phyloP scores from a whole-genome alignment of 2,329 filamentous ascomycete species.

The Tolypocladium nubicola region DNA sequence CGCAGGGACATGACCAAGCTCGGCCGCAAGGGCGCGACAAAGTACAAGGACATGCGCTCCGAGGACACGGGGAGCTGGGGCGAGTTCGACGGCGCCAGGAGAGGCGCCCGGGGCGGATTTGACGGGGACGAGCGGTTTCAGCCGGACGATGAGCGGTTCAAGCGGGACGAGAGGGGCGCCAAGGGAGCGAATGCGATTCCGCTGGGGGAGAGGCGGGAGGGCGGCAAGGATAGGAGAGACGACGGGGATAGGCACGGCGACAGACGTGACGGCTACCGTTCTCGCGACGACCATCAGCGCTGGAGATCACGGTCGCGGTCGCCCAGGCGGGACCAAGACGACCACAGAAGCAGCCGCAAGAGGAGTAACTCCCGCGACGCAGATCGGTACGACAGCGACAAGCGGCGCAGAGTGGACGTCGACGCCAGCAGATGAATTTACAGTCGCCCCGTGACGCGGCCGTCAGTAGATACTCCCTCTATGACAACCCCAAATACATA shows the following conservation, averaged over 20 bases:
- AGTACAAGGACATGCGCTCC: slow-evolving; percentile 75
- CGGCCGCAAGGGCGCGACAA: slow-evolving; percentile 82
- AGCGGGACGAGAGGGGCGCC: slow-evolving; percentile 29
- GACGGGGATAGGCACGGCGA: slow-evolving; percentile 14
- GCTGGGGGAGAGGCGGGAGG: slow-evolving; percentile 39
- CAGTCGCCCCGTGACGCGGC: neutral
- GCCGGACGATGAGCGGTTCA: slow-evolving; percentile 46
- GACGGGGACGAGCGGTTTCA: slow-evolving; percentile 56
- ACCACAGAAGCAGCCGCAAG: slow-evolving; percentile 41
- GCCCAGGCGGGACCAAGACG: slow-evolving; percentile 34
- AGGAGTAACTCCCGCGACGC: slow-evolving; percentile 45
- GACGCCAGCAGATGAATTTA: slow-evolving; percentile 15
- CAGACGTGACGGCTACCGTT: slow-evolving; percentile 1
- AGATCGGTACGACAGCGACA: slow-evolving; percentile 46
- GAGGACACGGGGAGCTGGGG: slow-evolving; percentile 92
- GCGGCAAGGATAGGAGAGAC: slow-evolving; percentile 18
- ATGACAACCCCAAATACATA: neutral
- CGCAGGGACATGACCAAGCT: slow-evolving; percentile 88
- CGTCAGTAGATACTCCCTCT: neutral
- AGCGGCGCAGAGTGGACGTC: slow-evolving; percentile 45
- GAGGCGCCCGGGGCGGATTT: slow-evolving; percentile 16
- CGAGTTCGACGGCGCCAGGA: slow-evolving; percentile 39
- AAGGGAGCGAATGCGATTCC: slow-evolving; percentile 63
- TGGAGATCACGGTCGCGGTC: slow-evolving; percentile 34
- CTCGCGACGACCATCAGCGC: slow-evolving; percentile 4